Percentiles rank a stretch among this genome's conserved stretches.
Conservation (phyloP, 2,329 filamentous ascomycete genomes). For the Phialophora tarda region DNA sequence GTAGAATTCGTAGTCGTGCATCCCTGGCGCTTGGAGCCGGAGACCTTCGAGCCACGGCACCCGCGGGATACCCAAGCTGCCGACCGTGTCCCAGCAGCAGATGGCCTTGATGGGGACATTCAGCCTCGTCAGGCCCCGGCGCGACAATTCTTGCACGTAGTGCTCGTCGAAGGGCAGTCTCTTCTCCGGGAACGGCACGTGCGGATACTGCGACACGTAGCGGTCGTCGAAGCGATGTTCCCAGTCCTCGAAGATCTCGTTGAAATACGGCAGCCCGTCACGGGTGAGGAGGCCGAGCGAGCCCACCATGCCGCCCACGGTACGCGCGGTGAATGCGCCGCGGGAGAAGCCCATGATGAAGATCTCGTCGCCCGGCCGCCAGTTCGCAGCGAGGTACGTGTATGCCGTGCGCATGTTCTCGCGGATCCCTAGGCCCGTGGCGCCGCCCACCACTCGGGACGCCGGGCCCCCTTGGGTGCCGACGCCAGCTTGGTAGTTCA, state of each 20-base stretch:
- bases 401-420: conserved; percentile 42
- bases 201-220: conserved; percentile 40
- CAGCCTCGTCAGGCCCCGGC: conserved; percentile 35
- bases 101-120: conserved; percentile 43
- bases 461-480: conserved; percentile 42
- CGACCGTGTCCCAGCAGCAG: conserved; percentile 46
- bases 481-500: conserved; percentile 51
- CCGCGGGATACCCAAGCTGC: conserved; percentile 43
- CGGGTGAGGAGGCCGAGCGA: conserved; percentile 45
- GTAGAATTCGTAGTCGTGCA: conserved; percentile 44
- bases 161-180: conserved; percentile 36
- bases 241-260: conserved; percentile 45
- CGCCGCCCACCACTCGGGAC: conserved; percentile 34
- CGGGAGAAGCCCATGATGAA: conserved; percentile 48
- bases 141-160: conserved; percentile 40
- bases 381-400: conserved; percentile 46
- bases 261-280: conserved; percentile 40
- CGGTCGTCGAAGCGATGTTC: conserved; percentile 40
- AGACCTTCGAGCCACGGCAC: conserved; percentile 35
- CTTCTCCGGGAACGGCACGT: conserved; percentile 43
- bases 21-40: conserved; percentile 29
- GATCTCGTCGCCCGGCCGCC: conserved; percentile 47
- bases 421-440: conserved; percentile 38
- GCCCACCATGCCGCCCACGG: conserved; percentile 45
- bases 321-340: conserved; percentile 48